phyloP scores from a whole-genome alignment of 257 asterid genomes.

The Capsicum baccatum region DNA sequence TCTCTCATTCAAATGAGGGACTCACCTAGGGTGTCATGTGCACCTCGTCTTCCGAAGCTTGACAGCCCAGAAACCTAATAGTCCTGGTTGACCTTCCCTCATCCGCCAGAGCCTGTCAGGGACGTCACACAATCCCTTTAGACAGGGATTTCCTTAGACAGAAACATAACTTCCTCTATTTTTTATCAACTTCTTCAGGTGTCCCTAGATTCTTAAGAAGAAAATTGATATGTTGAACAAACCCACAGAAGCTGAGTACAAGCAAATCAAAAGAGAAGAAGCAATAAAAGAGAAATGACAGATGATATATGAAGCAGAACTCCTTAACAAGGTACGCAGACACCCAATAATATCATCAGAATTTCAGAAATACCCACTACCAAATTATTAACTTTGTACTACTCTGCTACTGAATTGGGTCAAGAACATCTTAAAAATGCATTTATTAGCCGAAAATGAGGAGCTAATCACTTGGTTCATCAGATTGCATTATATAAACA shows the following conservation, averaged over 20 bases:
- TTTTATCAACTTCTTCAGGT: not conserved
- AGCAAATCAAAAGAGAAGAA: not conserved
- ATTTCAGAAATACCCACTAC: not conserved
- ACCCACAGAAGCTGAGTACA: not conserved
- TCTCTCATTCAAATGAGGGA: too few relatives aligned
- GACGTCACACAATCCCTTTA: not conserved
- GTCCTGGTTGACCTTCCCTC: too few relatives aligned
- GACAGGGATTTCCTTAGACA: not conserved
- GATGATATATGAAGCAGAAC: not conserved
- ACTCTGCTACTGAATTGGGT: not conserved
- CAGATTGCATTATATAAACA: not conserved
- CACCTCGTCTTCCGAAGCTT: too few relatives aligned
- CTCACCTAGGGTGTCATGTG: too few relatives aligned
- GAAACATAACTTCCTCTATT: not conserved
- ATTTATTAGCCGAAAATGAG: not conserved
- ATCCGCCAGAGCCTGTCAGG: too few relatives aligned
- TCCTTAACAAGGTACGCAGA: not conserved
- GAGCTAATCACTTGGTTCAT: not conserved
- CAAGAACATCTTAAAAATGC: not conserved
- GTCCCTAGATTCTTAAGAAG: not conserved
- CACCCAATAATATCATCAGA: not conserved
- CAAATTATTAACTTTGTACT: not conserved
- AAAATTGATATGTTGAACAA: not conserved
- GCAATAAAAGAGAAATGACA: not conserved
- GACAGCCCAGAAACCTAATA: too few relatives aligned